These are phyloP conservation scores for Penicillium sp. DNA, from an alignment of 2,329 filamentous ascomycete genomes.

Conservation along the genomic window DNA sequence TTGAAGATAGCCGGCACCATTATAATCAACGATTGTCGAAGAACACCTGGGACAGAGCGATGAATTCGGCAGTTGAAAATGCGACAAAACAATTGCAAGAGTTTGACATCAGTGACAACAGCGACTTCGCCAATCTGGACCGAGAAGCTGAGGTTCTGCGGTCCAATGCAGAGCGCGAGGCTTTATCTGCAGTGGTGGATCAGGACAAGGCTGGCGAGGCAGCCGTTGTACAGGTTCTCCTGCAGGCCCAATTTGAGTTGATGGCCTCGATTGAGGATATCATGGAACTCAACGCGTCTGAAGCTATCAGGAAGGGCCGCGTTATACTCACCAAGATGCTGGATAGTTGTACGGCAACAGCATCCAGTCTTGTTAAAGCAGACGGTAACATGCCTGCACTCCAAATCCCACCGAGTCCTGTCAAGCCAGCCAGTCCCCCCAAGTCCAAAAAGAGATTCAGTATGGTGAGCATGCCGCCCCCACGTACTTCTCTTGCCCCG, in stretches of 20 bases:
- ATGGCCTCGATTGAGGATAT: conserved; percentile 82
- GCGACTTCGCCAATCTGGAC: conserved; percentile 72
- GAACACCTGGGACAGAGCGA: conserved; percentile 81
- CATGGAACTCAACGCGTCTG: conserved; percentile 78
- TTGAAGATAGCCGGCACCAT: conserved; percentile 88
- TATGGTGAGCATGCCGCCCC: conserved; percentile 37
- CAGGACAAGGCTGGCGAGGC: conserved; percentile 82
- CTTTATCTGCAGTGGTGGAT: conserved; percentile 75
- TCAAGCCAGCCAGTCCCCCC: conserved; percentile 70
- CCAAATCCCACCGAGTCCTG: conserved; percentile 68
- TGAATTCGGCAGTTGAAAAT: conserved; percentile 87
- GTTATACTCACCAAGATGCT: conserved; percentile 77
- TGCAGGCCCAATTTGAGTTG: conserved; percentile 91
- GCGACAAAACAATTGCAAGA: conserved; percentile 77
- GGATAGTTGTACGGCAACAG: conserved; percentile 72
- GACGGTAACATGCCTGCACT: conserved; percentile 66
- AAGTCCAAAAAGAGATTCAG: conserved; percentile 67
- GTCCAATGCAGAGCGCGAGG: conserved; percentile 78
- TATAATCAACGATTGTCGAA: conserved; percentile 82
- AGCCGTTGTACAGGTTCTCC: conserved; percentile 76
- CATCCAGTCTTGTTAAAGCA: conserved; percentile 86
- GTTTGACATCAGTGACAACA: conserved; percentile 67
- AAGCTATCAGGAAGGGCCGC: conserved; percentile 80
- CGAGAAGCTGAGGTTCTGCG: conserved; percentile 87
- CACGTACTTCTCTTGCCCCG: conserved; percentile 29